These are phyloP conservation scores for Solanum ahanhuiri DNA, from an alignment of 257 asterid species.

Conservation along the genomic window DNA sequence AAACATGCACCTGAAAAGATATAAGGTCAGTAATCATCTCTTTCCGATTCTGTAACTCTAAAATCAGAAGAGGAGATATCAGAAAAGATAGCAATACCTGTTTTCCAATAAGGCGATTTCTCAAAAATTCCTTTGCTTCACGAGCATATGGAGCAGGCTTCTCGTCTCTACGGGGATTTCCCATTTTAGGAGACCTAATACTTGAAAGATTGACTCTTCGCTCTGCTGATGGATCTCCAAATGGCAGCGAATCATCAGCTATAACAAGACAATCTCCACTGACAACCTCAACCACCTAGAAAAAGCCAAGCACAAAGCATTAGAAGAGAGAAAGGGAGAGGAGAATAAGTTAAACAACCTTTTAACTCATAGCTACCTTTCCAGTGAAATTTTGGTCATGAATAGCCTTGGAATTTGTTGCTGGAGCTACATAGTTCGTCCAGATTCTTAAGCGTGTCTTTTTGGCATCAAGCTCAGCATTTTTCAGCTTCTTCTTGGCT, in stretches of 20 bases:
- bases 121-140: constrained; percentile 89
- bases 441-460: constrained; percentile 65
- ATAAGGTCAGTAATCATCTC: background rate
- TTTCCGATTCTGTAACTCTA: background rate
- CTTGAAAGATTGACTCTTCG: constrained; percentile 93
- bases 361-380: constrained; percentile 36
- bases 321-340: background rate
- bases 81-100: constrained; percentile 39
- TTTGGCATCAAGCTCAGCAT: constrained; percentile 83
- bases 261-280: constrained; percentile 85
- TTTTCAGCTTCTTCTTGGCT: constrained; percentile 56
- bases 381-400: constrained; percentile 94
- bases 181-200: constrained; percentile 88
- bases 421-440: constrained; percentile 87
- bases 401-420: constrained; percentile 84
- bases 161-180: constrained; percentile 91
- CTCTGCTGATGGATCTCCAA: constrained; percentile 93
- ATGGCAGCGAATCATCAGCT: constrained; percentile 85
- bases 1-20: constrained; percentile 67
- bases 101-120: constrained; percentile 83
- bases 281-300: constrained; percentile 79
- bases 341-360: background rate
- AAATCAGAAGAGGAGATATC: background rate
- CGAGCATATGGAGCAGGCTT: constrained; percentile 96
- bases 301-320: background rate